Base-by-base conservation (phyloP, 352 stramenopile species). In the Globisporangium apiculatum region DNA sequence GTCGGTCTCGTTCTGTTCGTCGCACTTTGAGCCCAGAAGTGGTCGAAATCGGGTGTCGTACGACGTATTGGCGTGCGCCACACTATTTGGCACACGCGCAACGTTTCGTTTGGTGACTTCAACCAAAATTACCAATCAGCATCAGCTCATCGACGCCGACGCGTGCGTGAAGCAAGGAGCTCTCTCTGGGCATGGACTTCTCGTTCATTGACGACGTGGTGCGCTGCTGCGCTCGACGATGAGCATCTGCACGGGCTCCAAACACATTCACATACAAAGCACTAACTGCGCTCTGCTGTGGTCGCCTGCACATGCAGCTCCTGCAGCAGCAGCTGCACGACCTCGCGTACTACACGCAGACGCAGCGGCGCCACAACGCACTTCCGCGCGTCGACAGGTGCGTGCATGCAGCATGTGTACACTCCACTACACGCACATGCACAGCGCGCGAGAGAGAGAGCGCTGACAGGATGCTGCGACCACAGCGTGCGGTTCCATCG, bases 241-340 rank as follows among this genome's bases (percentile, higher is more conserved):
- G 24, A 31, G 24, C 12, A 10, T 10, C 5, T 48, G 24, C 37
- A 4, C 43, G 18, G 38, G 17, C 45, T 42, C 17, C 35, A 2
- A 40, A 5, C 5, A 24, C 5, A 42, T 17, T 8, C 24, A 2
- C 5, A 14, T 40, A 5, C 36, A 11, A 24, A 7, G 42, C 42
- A 47, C 42, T 47, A 15, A 47, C 24, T 31, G 24, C 7, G 42
- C 42, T 17, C 42, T 47, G 10, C 0, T 47, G 42, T 47, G 42
- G 11, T 17, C 42, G 7, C 17, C 8, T 4, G 24, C 24, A 31
- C 24, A 31, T 31, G 3, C 47, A 87, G 77, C 53, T 51, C 7
- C 62, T 73, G 18, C 76, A 87, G 55, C 74, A 87, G 62, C 76
- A 91, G 54, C 56, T 91, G 17, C 75, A 86, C 37, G 81, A 89